Conservation (phyloP, 371 early-diverging fungal species). For the Apophysomyces variabilis region DNA sequence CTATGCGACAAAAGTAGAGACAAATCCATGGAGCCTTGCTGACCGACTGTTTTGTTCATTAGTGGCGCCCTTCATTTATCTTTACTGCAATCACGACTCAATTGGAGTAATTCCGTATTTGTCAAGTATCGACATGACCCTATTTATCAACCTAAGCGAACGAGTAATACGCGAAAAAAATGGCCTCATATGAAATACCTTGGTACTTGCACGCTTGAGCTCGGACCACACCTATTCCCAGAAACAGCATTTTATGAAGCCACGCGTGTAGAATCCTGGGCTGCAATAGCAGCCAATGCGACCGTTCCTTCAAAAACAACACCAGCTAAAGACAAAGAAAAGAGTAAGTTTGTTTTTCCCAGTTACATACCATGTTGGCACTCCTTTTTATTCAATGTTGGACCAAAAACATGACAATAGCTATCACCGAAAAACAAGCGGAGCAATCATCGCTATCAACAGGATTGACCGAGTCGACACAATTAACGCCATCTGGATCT, state of each 20-base stretch:
- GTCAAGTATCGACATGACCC: slow-evolving; percentile 43
- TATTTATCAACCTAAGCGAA: slow-evolving; percentile 43
- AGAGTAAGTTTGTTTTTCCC: background rate
- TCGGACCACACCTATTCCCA: slow-evolving; percentile 48
- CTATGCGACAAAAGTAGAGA: background rate
- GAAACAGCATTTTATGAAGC: slow-evolving; percentile 50
- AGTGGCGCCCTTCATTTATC: slow-evolving; percentile 43
- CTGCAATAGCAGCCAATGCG: slow-evolving; percentile 13
- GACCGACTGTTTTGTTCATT: background rate
- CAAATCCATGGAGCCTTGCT: background rate
- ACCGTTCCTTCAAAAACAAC: background rate
- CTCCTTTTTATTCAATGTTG: no score
- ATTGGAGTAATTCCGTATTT: slow-evolving; percentile 46
- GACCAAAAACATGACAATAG: no score
- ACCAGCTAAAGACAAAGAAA: background rate
- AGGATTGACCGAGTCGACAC: no score
- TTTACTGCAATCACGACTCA: slow-evolving; percentile 48
- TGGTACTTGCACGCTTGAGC: slow-evolving; percentile 36
- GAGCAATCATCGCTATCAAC: background rate
- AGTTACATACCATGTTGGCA: no score
- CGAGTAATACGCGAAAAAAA: slow-evolving; percentile 34
- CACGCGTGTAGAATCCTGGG: slow-evolving; percentile 33
- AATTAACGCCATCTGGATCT: background rate
- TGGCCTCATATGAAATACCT: slow-evolving; percentile 49
- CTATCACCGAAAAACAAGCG: no score